Base-by-base conservation (phyloP, 2,329 filamentous ascomycete species). In the Hymenoscyphus occultus region DNA sequence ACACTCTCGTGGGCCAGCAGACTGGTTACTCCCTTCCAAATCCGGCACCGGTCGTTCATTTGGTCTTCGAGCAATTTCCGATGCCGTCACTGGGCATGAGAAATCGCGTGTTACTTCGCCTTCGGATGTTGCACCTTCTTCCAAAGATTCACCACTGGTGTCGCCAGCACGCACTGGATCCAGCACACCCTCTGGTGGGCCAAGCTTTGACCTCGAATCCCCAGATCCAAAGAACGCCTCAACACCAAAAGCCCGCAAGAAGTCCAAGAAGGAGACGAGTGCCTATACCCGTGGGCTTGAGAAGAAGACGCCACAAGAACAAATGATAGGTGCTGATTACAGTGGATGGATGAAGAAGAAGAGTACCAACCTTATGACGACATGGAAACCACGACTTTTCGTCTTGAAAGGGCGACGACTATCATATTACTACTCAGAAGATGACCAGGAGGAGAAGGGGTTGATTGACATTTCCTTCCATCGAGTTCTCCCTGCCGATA, bases 291-390 rank as follows among this genome's bases (percentile, higher is more conserved):
- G 91, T 39, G 95, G 95, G 0, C 80, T 98, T 51, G 85, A 91
- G 71, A 93, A 93, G 77, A 90, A 94, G 66, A 80, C 86, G 0
- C 95, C 95, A 0, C 83, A 87, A 63, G 92, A 97, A 75, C 93
- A 94, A 67, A 95, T 97, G 78, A 81, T 87, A 67, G 88, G 87
- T 67, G 94, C 92, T 63, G 94, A 99, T 74, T 98, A 97, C 76
- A 94, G 90, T 73, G 95, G 95, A 1, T 99, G 95, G 95, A 99
- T 99, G 95, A 98, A 95, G 82, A 99, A 99, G 84, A 93, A 96
- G 78, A 97, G 92, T 66, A 94, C 92, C 1, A 95, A 94, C 73
- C 82, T 98, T 40, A 97, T 99, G 89, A 93, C 93, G 2, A 97
- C 93, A 1, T 99, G 95, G 95, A 99, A 98, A 75, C 91, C 93